Evolutionary conservation across 2,329 filamentous ascomycete species (phyloP).

Genomic region (Sphaerulina populicola): DNA sequence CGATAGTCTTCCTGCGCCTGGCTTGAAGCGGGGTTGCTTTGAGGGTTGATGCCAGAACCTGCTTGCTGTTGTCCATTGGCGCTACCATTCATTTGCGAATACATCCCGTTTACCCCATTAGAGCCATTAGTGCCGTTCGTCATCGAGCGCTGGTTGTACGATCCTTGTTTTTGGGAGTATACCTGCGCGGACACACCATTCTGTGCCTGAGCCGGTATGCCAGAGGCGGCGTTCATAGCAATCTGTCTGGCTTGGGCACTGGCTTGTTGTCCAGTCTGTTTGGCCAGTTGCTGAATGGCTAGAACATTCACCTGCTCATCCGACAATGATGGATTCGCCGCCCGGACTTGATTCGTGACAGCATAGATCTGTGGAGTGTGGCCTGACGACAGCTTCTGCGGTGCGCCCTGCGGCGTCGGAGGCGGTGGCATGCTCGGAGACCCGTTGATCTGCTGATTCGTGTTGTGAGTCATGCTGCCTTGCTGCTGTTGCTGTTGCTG

Average conservation of each 20-base stretch:
- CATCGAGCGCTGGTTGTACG: conserved; percentile 19
- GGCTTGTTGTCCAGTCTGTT: conserved; percentile 17
- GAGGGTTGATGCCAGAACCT: conserved; percentile 16
- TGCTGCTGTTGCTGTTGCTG: conserved; percentile 18
- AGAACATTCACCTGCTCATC: conserved; percentile 48
- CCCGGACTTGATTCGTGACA: conserved; percentile 46
- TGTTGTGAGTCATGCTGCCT: conserved; percentile 17
- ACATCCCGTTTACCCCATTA: conserved; percentile 8
- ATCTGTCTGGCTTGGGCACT: conserved; percentile 31
- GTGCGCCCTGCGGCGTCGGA: conserved; percentile 28
- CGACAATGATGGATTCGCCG: conserved; percentile 44
- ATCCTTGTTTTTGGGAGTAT: conserved; percentile 22
- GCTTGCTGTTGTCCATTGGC: conserved; percentile 11
- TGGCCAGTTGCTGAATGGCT: conserved; percentile 43
- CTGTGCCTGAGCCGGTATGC: conserved; percentile 21
- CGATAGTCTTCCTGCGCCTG: conserved; percentile 23
- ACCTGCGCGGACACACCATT: conserved; percentile 18
- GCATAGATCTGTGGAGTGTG: conserved; percentile 49
- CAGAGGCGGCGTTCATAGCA: conserved; percentile 35
- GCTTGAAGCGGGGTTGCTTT: conserved; percentile 14
- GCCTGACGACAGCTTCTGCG: conserved; percentile 46
- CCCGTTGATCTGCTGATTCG: conserved; percentile 25
- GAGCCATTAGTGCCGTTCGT: conserved; percentile 12
- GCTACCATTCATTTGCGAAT: conserved; percentile 9
- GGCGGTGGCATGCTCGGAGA: conserved; percentile 35